Percentiles rank a stretch among this genome's conserved stretches.
These are phyloP conservation scores for Talaromyces thailandensis DNA, from an alignment of 495 filamentous ascomycete species.

Conservation along the genomic window DNA sequence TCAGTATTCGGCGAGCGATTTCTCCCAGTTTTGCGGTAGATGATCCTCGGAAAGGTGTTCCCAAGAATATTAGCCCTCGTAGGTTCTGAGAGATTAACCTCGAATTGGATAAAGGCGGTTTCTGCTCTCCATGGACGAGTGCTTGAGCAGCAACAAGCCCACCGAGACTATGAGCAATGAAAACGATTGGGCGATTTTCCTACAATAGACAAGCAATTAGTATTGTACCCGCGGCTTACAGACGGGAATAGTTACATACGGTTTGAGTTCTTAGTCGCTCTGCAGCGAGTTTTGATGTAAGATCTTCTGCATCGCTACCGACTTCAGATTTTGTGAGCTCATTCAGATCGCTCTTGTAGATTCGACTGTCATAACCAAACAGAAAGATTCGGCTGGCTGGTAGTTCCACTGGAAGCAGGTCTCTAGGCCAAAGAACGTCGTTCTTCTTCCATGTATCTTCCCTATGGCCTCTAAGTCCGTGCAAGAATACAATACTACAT, in stretches of 20 bases:
- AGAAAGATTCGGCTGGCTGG: not conserved
- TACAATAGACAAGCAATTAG: not conserved
- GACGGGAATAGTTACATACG: too few relatives aligned
- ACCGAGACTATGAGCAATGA: conserved; percentile 1
- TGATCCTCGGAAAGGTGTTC: conserved; percentile 19
- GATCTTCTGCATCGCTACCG: too few relatives aligned
- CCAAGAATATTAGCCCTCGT: conserved; percentile 28
- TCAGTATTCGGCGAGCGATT: not conserved
- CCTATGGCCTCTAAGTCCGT: too few relatives aligned
- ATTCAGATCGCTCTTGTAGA: too few relatives aligned
- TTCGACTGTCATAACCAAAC: not conserved
- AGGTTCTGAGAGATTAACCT: conserved; percentile 19
- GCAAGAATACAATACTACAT: too few relatives aligned
- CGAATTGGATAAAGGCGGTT: conserved; percentile 16
- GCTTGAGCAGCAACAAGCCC: not conserved
- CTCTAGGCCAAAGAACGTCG: too few relatives aligned
- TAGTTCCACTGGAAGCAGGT: too few relatives aligned
- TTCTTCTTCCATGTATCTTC: too few relatives aligned
- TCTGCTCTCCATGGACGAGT: conserved; percentile 11
- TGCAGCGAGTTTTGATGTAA: too few relatives aligned
- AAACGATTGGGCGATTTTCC: conserved; percentile 1
- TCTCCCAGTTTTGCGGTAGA: not conserved
- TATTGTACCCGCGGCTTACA: too few relatives aligned
- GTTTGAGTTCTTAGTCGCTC: too few relatives aligned
- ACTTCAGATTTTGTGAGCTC: too few relatives aligned